Conservation (phyloP, 2,329 filamentous ascomycete species). For the Fusarium lyarnte region DNA sequence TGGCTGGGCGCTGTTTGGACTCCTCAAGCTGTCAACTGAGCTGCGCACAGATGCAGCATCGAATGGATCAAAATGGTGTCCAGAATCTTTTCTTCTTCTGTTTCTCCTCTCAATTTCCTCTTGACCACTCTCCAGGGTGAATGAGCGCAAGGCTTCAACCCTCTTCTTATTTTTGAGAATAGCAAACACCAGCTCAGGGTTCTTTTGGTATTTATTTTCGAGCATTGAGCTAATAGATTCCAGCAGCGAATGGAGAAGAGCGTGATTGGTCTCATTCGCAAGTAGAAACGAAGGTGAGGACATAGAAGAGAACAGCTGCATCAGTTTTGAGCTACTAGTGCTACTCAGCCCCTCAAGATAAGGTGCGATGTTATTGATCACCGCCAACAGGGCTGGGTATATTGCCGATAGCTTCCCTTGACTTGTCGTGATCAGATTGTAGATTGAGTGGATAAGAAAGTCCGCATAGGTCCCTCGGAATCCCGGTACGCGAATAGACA, state of each 20-base stretch:
- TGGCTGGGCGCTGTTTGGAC: slow-evolving; percentile 56
- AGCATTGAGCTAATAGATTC: slow-evolving; percentile 91
- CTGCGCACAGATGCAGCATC: slow-evolving; percentile 63
- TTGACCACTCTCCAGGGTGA: slow-evolving; percentile 91
- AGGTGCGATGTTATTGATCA: slow-evolving; percentile 92
- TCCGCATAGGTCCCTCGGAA: slow-evolving; percentile 94
- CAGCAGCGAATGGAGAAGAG: slow-evolving; percentile 80
- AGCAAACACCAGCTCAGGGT: slow-evolving; percentile 81
- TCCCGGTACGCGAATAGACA: slow-evolving; percentile 80
- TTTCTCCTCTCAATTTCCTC: slow-evolving; percentile 88
- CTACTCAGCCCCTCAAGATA: slow-evolving; percentile 81
- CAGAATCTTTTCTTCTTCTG: slow-evolving; percentile 73
- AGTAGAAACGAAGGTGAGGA: slow-evolving; percentile 91
- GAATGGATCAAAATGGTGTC: slow-evolving; percentile 58
- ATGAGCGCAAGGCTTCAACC: slow-evolving; percentile 85
- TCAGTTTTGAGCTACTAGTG: slow-evolving; percentile 79
- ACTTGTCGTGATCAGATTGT: slow-evolving; percentile 88
- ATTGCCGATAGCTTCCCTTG: slow-evolving; percentile 91
- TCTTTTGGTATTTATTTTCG: slow-evolving; percentile 86
- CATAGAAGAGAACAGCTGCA: slow-evolving; percentile 92
- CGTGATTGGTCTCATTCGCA: slow-evolving; percentile 91
- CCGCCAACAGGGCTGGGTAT: slow-evolving; percentile 89
- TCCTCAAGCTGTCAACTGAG: slow-evolving; percentile 75
- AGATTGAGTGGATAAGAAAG: slow-evolving; percentile 94
- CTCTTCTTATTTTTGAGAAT: slow-evolving; percentile 82